Evolutionary conservation across 306 rosid genomes (phyloP).

Genomic region (Heteromeles arbutifolia): DNA sequence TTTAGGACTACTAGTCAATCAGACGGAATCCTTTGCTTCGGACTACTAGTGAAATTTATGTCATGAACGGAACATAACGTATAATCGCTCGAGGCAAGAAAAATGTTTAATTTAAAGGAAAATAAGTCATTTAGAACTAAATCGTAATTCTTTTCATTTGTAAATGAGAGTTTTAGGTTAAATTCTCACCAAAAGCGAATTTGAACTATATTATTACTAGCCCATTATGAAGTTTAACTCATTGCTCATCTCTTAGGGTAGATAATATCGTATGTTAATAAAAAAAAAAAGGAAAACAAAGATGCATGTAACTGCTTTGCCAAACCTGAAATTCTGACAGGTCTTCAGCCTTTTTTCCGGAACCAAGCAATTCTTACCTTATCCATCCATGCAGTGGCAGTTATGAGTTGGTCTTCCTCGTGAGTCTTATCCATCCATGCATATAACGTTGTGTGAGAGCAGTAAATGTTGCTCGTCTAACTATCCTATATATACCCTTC

Average conservation of each 20-base stretch:
- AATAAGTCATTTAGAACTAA: too few relatives aligned
- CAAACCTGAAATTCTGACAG: neutral
- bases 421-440: neutral
- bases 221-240: fast-evolving
- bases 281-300: neutral
- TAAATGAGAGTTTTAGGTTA: too few relatives aligned
- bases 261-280: too few relatives aligned
- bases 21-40: too few relatives aligned
- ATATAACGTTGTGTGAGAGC: too few relatives aligned
- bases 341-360: neutral
- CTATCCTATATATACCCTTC: neutral
- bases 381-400: neutral
- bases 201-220: too few relatives aligned
- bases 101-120: neutral
- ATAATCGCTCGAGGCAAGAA: neutral
- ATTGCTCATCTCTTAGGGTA: too few relatives aligned
- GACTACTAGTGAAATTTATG: neutral
- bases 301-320: neutral
- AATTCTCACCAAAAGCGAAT: too few relatives aligned
- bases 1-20: neutral
- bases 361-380: neutral
- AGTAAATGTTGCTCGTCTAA: neutral
- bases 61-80: neutral
- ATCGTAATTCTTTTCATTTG: too few relatives aligned
- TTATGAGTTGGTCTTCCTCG: neutral